Base-by-base conservation (phyloP, 768 basidiomycete genomes). In the Amanita molliuscula region DNA sequence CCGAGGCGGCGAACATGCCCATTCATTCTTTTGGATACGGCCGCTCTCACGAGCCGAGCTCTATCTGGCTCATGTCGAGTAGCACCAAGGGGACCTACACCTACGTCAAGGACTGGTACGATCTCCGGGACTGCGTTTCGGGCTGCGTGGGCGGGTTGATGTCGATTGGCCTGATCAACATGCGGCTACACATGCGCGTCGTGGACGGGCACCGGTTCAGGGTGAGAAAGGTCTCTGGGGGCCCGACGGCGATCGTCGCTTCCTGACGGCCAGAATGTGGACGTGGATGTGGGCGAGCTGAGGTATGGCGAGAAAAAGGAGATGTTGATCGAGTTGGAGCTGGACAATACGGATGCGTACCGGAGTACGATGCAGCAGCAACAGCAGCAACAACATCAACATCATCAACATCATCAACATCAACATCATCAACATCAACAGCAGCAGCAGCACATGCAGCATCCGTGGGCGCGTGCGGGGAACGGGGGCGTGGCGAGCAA, bases 1-100 rank as follows among this genome's bases (percentile, higher is more conserved):
- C 93, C 1, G 96, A 99, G 61, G 95, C 96, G 10, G 96, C 90
- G 26, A 92, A 92, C 62, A 82, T 96, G 21, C 94, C 96, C 3
- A 96, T 99, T 49, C 95, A 99, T 64, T 88, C 94, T 3, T 86
- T 99, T 56, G 96, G 96, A 46, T 99, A 95, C 60, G 95, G 94
- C 23, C 88, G 90, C 52, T 88, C 91, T 13, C 96, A 98, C 62
- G 96, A 98, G 64, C 96, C 96, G 15, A 91, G 91, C 11, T 95
- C 93, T 6, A 78, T 99, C 29, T 98, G 96, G 96, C 81, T 98
- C 41, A 94, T 99, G 77, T 97, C 94, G 8, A 98, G 97, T 65
- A 93, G 98, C 64, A 97, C 96, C 2, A 81, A 81, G 55, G 96
- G 96, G 21, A 96, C 93, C 25, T 98, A 98, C 69, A 97, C 94